A percentile compares a stretch with the other conserved stretches of the same genome.
Evolutionary conservation across 441 rosid species (phyloP).

Genomic region (Gossypium trilobum): DNA sequence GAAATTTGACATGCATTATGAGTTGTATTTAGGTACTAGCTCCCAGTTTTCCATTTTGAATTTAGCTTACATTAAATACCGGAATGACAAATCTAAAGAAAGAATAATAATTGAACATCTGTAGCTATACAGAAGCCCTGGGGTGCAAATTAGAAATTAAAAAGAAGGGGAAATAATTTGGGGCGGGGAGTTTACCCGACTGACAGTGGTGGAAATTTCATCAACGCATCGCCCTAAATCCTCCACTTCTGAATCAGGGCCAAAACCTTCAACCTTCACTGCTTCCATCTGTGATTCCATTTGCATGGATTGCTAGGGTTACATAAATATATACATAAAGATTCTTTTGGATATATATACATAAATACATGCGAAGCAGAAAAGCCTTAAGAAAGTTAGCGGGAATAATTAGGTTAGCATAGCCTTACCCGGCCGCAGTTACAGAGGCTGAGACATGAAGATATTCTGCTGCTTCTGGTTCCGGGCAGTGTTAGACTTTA

Average conservation of each 20-base stretch:
- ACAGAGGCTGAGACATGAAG: not conserved
- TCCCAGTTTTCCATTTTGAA: not conserved
- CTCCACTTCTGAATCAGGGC: conserved; percentile 35
- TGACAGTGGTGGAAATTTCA: conserved; percentile 48
- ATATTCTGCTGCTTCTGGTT: not conserved
- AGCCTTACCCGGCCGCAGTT: not conserved
- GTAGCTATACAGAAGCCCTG: not conserved
- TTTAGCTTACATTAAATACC: not conserved
- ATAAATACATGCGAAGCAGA: too few species aligned
- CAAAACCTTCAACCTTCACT: conserved; percentile 22
- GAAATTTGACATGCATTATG: not conserved
- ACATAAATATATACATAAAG: too few species aligned
- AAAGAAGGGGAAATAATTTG: not conserved
- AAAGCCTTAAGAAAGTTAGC: too few species aligned
- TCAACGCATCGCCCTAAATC: conserved; percentile 45
- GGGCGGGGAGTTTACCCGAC: conserved; percentile 28
- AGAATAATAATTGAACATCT: not conserved
- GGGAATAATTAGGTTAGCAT: not conserved
- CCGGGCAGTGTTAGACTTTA: too few species aligned
- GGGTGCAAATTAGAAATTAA: not conserved
- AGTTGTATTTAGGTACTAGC: not conserved
- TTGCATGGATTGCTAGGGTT: not conserved
- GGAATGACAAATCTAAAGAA: not conserved
- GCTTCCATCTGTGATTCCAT: conserved; percentile 24
- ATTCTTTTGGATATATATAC: too few species aligned